A percentile compares a stretch with the other conserved stretches of the same genome.
Evolutionary conservation across 257 asterid genomes (phyloP).

Genomic region (Euphrasia confusa): DNA sequence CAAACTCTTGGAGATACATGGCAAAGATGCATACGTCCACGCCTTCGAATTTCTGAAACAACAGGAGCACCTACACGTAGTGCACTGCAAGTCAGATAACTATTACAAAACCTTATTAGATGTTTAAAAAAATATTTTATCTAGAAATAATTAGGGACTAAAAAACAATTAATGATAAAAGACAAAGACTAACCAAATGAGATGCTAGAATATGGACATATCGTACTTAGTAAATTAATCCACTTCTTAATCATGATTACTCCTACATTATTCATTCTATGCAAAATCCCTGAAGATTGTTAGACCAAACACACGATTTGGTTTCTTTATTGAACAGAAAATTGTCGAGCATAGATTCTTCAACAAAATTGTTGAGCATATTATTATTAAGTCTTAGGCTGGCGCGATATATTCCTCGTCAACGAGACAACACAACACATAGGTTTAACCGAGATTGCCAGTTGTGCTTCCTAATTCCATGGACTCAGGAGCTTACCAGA

Average conservation of each 20-base stretch:
- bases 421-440: no score
- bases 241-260: background rate
- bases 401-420: no score
- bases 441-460: background rate
- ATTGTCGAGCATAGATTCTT: background rate
- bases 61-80: conserved; percentile 50
- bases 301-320: no score
- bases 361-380: no score
- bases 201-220: conserved; percentile 2
- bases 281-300: no score
- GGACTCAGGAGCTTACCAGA: conserved; percentile 61
- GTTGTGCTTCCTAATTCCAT: conserved; percentile 40
- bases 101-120: background rate
- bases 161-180: background rate
- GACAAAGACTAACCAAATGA: background rate
- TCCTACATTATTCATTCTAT: no score
- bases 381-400: no score
- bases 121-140: no score
- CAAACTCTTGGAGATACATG: conserved; percentile 77
- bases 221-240: no score
- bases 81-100: conserved; percentile 12
- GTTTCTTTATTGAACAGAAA: background rate
- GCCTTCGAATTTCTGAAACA: conserved; percentile 72
- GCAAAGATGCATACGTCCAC: conserved; percentile 72
- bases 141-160: no score